These are phyloP conservation scores for Lophium mytilinum DNA, from an alignment of 495 filamentous ascomycete species.

Conservation along the genomic window DNA sequence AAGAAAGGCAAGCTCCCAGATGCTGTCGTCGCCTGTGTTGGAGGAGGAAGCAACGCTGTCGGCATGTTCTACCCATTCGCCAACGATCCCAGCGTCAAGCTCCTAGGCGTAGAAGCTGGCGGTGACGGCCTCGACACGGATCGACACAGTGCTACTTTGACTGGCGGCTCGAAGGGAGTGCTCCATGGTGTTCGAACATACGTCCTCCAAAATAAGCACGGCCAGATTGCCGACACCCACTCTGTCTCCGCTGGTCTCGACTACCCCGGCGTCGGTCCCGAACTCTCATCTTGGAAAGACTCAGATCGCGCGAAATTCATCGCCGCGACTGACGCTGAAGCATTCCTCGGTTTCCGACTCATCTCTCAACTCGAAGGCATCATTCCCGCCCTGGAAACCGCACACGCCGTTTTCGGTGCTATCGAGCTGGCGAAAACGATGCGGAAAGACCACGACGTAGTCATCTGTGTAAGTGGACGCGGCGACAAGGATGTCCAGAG, in stretches of 20 bases:
- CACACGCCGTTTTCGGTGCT: conserved; percentile 85
- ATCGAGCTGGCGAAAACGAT: conserved; percentile 87
- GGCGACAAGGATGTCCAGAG: conserved; percentile 99
- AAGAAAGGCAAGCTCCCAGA: conserved; percentile 83
- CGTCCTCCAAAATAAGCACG: conserved; percentile 81
- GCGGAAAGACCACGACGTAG: conserved; percentile 78
- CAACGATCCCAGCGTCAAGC: conserved; percentile 72
- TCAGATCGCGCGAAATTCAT: conserved; percentile 76
- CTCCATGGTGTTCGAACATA: conserved; percentile 95
- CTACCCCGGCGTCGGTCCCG: conserved; percentile 93
- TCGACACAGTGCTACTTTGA: conserved; percentile 83
- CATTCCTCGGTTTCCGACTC: conserved; percentile 79
- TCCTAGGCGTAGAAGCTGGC: conserved; percentile 92
- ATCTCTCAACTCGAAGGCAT: conserved; percentile 86
- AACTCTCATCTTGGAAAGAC: conserved; percentile 90
- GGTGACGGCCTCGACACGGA: conserved; percentile 85
- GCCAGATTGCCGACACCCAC: conserved; percentile 90
- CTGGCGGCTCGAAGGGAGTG: conserved; percentile 82
- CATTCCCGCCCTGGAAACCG: conserved; percentile 89
- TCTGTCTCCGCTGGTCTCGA: conserved; percentile 96
- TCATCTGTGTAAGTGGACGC: conserved; percentile 87
- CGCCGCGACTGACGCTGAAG: conserved; percentile 84
- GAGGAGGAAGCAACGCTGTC: conserved; percentile 81
- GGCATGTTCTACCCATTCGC: conserved; percentile 98
- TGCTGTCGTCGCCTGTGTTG: conserved; percentile 92